phyloP scores from a whole-genome alignment of 352 stramenopile species.

The Albugo candida region DNA sequence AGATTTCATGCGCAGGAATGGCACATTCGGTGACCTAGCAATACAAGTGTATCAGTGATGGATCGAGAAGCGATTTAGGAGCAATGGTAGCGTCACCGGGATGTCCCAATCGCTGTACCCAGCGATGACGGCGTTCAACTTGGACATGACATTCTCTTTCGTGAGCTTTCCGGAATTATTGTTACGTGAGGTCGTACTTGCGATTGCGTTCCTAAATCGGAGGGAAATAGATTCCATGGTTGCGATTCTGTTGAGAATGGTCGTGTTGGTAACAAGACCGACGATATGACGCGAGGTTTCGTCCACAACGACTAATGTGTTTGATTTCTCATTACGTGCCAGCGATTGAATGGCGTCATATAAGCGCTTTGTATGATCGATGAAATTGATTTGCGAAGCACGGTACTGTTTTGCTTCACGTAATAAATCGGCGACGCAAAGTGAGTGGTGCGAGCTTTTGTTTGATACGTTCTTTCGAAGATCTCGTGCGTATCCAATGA shows the following conservation, averaged over 20 bases:
- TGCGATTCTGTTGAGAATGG: slow-evolving; percentile 32
- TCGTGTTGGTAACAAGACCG: slow-evolving; percentile 59
- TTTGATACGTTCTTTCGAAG: too few relatives aligned
- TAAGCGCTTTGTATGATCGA: slow-evolving; percentile 37
- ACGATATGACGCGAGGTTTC: slow-evolving; percentile 33
- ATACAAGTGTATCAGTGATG: background rate
- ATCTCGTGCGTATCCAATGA: too few relatives aligned
- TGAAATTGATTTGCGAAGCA: slow-evolving; percentile 52
- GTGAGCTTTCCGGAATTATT: background rate
- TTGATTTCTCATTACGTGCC: slow-evolving; percentile 52
- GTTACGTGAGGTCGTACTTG: too few relatives aligned
- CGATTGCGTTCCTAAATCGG: too few relatives aligned
- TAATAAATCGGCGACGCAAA: slow-evolving; percentile 34
- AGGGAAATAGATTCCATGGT: slow-evolving; percentile 22
- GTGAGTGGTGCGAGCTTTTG: too few relatives aligned
- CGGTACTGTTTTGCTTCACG: slow-evolving; percentile 51
- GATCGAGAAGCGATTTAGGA: background rate
- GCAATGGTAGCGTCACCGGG: background rate
- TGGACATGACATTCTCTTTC: background rate
- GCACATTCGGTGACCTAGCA: slow-evolving; percentile 33
- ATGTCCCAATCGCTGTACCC: slow-evolving; percentile 1
- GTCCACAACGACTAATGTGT: slow-evolving; percentile 57
- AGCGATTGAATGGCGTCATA: slow-evolving; percentile 42
- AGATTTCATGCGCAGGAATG: slow-evolving; percentile 45
- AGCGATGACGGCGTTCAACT: background rate